Evolutionary conservation across 108 stramenopile species (phyloP).

Genomic region (Phaeodactylum tricornutum): DNA sequence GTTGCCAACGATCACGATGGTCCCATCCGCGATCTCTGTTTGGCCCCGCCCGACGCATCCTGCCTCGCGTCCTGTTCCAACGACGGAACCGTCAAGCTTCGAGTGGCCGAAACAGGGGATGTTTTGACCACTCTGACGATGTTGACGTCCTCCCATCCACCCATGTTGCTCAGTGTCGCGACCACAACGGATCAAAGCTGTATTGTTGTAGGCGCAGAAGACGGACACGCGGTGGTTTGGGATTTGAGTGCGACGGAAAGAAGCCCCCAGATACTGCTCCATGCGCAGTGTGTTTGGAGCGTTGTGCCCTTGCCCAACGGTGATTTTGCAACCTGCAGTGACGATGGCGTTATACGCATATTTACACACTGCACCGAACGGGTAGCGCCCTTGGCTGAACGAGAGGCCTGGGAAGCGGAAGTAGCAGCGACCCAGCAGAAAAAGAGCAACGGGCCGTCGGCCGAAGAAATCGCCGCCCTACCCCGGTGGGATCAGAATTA

Average conservation of each 20-base stretch:
- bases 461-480: constrained; percentile 81
- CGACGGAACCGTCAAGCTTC: constrained; percentile 88
- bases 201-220: constrained; percentile 59
- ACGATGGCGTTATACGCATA: constrained; percentile 72
- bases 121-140: constrained; percentile 53
- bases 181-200: constrained; percentile 9
- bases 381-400: constrained; percentile 49
- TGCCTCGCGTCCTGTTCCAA: constrained; percentile 77
- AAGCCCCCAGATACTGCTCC: constrained; percentile 48
- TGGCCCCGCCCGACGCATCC: constrained; percentile 14
- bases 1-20: constrained; percentile 75
- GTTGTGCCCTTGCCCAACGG: constrained; percentile 36
- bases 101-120: constrained; percentile 64
- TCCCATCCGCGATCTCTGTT: constrained; percentile 62
- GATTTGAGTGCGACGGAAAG: constrained; percentile 9
- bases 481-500: constrained; percentile 73
- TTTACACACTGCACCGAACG: constrained; percentile 58
- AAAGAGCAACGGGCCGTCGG: constrained; percentile 27
- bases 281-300: constrained; percentile 74
- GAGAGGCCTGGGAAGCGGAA: constrained; percentile 34
- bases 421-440: constrained; percentile 44
- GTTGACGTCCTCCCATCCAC: constrained; percentile 36
- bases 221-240: constrained; percentile 74
- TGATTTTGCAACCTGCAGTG: constrained; percentile 85
- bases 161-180: constrained; percentile 62